Conservation (phyloP, 805 yeast genomes). For the Candida sphagnicola region DNA sequence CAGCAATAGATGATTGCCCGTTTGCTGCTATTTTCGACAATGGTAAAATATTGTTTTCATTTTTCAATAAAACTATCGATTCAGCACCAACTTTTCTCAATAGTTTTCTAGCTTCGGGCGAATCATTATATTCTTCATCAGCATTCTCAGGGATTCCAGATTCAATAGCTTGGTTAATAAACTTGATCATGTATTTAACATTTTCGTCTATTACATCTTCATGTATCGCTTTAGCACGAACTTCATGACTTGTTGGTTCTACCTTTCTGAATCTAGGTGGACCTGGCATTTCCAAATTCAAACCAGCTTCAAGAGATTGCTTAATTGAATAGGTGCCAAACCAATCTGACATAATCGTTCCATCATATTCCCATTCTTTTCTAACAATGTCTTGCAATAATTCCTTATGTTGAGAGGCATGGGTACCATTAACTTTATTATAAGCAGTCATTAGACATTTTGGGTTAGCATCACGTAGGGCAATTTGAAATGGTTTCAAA, state of each 20-base stretch:
- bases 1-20: conserved; percentile 29
- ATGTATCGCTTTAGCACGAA: conserved; percentile 38
- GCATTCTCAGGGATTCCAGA: conserved; percentile 39
- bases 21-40: conserved; percentile 19
- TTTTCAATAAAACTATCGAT: conserved; percentile 53
- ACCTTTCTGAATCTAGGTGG: conserved; percentile 45
- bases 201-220: conserved; percentile 42
- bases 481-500: conserved; percentile 60
- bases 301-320: conserved; percentile 49
- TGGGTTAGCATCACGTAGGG: conserved; percentile 50
- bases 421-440: conserved; percentile 60
- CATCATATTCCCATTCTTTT: conserved; percentile 55
- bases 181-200: conserved; percentile 43
- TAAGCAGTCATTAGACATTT: conserved; percentile 58
- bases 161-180: conserved; percentile 40
- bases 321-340: conserved; percentile 49
- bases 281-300: conserved; percentile 69
- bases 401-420: conserved; percentile 44
- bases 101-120: conserved; percentile 42
- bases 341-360: conserved; percentile 63
- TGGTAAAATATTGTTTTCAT: conserved; percentile 46
- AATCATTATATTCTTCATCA: conserved; percentile 37
- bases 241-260: conserved; percentile 37
- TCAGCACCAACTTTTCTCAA: conserved; percentile 47
- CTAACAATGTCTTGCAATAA: conserved; percentile 46